These are phyloP conservation scores for Aurifilum marmelostoma DNA, from an alignment of 2,329 filamentous ascomycete species.

Conservation along the genomic window DNA sequence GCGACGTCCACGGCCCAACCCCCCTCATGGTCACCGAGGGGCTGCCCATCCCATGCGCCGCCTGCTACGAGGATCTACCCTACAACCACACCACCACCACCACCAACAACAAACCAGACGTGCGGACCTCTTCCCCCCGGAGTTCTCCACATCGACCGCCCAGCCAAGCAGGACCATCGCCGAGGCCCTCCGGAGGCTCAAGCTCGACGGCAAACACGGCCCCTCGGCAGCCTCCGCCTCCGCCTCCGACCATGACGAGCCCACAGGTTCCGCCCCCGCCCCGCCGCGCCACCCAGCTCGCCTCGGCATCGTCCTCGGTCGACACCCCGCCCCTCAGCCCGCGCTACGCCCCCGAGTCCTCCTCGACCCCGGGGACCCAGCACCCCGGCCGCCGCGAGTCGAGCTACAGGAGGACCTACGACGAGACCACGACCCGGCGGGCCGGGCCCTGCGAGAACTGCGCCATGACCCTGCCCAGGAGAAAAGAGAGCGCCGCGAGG, in stretches of 20 bases:
- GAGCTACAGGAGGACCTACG: conserved; percentile 65
- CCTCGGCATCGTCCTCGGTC: conserved; percentile 45
- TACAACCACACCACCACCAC: conserved; percentile 16
- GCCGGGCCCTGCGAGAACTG: conserved; percentile 71
- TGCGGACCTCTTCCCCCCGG: conserved; percentile 48
- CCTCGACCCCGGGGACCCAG: conserved; percentile 34
- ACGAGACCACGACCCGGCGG: conserved; percentile 66
- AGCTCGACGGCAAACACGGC: conserved; percentile 46
- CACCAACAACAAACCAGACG: conserved; percentile 31
- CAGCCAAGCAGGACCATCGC: conserved; percentile 44
- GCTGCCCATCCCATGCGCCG: conserved; percentile 61
- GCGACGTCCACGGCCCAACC: conserved; percentile 70
- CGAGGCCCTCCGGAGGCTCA: conserved; percentile 53
- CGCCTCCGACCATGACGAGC: conserved; percentile 45
- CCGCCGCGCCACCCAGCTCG: conserved; percentile 41
- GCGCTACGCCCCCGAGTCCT: conserved; percentile 38
- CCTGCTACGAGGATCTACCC: conserved; percentile 56
- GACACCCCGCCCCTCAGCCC: conserved; percentile 64
- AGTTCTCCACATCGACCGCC: conserved; percentile 37
- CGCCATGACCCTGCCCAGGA: conserved; percentile 65
- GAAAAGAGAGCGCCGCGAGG: conserved; percentile 38
- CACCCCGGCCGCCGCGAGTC: conserved; percentile 52
- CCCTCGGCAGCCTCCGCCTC: conserved; percentile 43
- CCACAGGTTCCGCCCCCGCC: conserved; percentile 49
- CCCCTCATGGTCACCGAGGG: conserved; percentile 72